Conservation (phyloP, 306 rosid genomes). For the Cucurbita ficifolia region DNA sequence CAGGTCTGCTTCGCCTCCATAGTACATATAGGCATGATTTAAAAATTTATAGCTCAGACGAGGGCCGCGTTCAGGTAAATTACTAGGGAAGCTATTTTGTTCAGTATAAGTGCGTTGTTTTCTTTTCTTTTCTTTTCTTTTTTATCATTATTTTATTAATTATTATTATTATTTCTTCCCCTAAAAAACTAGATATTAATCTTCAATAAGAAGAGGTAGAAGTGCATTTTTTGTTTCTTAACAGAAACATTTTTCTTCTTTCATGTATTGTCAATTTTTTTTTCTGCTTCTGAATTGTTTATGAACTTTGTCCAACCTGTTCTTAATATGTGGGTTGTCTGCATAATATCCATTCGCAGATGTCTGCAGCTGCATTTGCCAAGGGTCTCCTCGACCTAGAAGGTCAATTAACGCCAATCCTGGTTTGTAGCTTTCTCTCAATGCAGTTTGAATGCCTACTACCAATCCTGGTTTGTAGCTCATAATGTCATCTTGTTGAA, state of each 20-base stretch:
- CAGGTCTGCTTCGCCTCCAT: conserved; percentile 93
- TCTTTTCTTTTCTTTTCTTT: neutral
- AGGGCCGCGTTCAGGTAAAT: conserved; percentile 98
- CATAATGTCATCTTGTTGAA: conserved; percentile 20
- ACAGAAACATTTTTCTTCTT: neutral
- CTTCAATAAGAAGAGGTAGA: neutral
- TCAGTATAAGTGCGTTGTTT: neutral
- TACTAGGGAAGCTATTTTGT: neutral
- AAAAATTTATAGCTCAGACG: conserved; percentile 97
- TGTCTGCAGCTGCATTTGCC: conserved; percentile 99
- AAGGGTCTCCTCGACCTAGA: conserved; percentile 98
- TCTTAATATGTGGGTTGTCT: conserved; percentile 12
- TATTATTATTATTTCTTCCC: neutral
- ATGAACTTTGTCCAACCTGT: conserved; percentile 4
- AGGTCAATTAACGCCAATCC: conserved; percentile 91
- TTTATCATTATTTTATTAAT: neutral
- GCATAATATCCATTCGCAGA: conserved; percentile 39
- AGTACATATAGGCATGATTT: conserved; percentile 97
- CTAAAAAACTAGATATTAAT: neutral
- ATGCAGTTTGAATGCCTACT: conserved; percentile 10
- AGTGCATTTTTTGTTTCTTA: neutral
- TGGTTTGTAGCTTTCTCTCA: conserved; percentile 42
- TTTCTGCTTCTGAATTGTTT: neutral
- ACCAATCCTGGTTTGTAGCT: too few relatives aligned
- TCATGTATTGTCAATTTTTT: neutral